phyloP scores from a whole-genome alignment of 2,329 filamentous ascomycete genomes.

The Hypoxylon rubiginosum region DNA sequence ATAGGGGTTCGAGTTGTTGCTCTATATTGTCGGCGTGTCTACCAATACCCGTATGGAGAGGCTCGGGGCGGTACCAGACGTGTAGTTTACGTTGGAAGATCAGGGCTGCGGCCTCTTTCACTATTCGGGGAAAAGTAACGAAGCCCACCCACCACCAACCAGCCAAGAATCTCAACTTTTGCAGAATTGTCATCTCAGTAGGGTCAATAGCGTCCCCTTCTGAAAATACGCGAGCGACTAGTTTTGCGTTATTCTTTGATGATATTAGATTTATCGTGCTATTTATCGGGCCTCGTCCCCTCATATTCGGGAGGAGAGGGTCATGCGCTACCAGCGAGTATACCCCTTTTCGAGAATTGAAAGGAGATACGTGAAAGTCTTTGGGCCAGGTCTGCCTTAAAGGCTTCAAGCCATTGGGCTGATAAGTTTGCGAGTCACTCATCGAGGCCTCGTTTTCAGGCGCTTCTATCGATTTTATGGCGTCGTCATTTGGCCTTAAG shows the following conservation, averaged over 20 bases:
- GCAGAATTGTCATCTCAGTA: constrained; percentile 55
- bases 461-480: constrained; percentile 14
- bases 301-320: constrained; percentile 58
- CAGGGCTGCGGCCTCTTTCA: constrained; percentile 70
- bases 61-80: constrained; percentile 76
- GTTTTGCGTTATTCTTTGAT: constrained; percentile 70
- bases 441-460: constrained; percentile 33
- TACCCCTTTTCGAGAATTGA: constrained; percentile 72
- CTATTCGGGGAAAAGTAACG: constrained; percentile 74
- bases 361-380: constrained; percentile 82
- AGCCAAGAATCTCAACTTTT: constrained; percentile 63
- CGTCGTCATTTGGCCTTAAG: constrained; percentile 59
- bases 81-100: constrained; percentile 70
- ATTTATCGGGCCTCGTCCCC: constrained; percentile 62
- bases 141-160: constrained; percentile 78
- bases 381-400: constrained; percentile 72
- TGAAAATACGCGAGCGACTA: constrained; percentile 72
- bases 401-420: constrained; percentile 17
- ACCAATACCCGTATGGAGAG: constrained; percentile 67
- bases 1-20: constrained; percentile 59
- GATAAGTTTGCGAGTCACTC: neutral
- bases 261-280: constrained; percentile 72
- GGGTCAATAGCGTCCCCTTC: constrained; percentile 65
- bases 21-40: constrained; percentile 67
- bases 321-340: constrained; percentile 67